These are phyloP conservation scores for Mucor mucedo DNA, from an alignment of 371 early-diverging fungal species.

Conservation along the genomic window DNA sequence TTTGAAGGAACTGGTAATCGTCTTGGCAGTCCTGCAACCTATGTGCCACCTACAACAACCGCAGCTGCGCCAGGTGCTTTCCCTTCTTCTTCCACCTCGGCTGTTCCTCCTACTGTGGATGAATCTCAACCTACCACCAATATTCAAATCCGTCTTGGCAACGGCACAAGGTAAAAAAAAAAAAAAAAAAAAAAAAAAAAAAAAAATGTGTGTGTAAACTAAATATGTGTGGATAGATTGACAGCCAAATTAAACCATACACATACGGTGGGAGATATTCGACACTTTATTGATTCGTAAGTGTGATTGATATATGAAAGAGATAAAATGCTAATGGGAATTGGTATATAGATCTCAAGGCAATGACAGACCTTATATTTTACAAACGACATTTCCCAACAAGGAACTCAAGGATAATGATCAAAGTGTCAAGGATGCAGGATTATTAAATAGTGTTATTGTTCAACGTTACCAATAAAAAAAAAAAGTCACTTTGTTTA, in stretches of 20 bases:
- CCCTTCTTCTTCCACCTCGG: conserved; percentile 37
- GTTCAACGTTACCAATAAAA: conserved; percentile 74
- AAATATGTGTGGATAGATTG: conserved; percentile 53
- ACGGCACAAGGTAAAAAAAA: conserved; percentile 72
- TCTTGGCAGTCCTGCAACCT: conserved; percentile 68
- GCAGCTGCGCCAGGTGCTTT: conserved; percentile 36
- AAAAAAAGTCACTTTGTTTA: neutral
- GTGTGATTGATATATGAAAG: conserved; percentile 18
- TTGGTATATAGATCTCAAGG: conserved; percentile 15
- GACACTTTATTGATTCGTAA: conserved; percentile 71
- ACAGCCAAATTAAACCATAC: conserved; percentile 88
- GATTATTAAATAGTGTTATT: conserved; percentile 85
- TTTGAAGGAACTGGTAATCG: conserved; percentile 89
- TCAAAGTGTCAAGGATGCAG: conserved; percentile 79
- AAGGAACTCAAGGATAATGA: conserved; percentile 70
- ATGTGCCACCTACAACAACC: conserved; percentile 26
- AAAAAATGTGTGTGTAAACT: neutral
- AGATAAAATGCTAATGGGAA: neutral
- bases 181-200: neutral
- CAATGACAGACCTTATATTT: conserved; percentile 59
- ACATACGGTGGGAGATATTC: conserved; percentile 88
- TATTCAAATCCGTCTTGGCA: conserved; percentile 89
- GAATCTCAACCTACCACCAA: conserved; percentile 79
- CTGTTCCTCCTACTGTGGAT: conserved; percentile 63
- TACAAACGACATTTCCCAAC: conserved; percentile 87